These are phyloP conservation scores for Brachypodium distachyon DNA, from an alignment of 202 grass and related monocot species.

Conservation along the genomic window DNA sequence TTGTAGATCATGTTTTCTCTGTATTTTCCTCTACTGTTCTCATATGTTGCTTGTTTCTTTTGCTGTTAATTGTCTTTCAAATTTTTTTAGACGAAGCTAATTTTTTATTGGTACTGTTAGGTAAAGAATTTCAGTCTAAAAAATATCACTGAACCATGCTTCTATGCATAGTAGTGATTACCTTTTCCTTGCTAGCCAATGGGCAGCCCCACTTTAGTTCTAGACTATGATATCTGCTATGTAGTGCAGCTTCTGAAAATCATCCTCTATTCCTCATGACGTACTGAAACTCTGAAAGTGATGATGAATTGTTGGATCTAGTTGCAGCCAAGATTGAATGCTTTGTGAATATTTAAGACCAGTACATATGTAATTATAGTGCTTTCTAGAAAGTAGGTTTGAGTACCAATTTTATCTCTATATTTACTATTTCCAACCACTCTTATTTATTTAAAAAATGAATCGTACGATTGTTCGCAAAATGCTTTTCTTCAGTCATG, in stretches of 20 bases:
- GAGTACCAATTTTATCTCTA: neutral
- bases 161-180: neutral
- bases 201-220: neutral
- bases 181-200: neutral
- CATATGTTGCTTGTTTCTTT: neutral
- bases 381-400: neutral
- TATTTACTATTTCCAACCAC: too few species aligned
- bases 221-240: neutral
- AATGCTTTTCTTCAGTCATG: neutral
- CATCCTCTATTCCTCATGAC: neutral
- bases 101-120: neutral
- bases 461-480: too few species aligned
- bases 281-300: neutral
- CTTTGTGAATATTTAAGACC: neutral
- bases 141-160: neutral
- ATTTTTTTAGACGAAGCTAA: neutral
- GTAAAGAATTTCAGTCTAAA: neutral
- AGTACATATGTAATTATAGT: neutral
- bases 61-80: neutral
- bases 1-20: neutral
- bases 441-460: too few species aligned
- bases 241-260: neutral
- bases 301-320: neutral
- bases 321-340: neutral
- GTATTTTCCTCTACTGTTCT: conserved; percentile 5